Conservation (phyloP, 306 rosid genomes). For the Dalbergia cultrata region DNA sequence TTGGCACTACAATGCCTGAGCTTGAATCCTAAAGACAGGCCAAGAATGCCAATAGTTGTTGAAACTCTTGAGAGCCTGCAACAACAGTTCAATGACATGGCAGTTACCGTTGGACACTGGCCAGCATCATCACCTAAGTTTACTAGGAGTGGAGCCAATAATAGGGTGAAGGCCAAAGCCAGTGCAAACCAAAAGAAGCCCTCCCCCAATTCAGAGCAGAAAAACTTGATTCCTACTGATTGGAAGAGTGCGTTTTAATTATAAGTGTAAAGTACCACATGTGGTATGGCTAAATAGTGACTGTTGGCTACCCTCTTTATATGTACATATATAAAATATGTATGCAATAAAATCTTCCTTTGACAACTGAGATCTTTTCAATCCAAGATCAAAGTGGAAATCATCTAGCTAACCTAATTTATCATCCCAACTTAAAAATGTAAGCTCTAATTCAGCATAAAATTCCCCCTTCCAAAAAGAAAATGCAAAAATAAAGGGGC, state of each 20-base stretch:
- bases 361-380: constrained; percentile 6
- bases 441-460: too few species aligned
- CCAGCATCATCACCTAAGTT: constrained; percentile 66
- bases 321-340: constrained; percentile 44
- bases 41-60: constrained; percentile 78
- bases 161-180: constrained; percentile 54
- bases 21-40: constrained; percentile 88
- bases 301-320: constrained; percentile 31
- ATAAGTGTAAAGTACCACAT: constrained; percentile 36
- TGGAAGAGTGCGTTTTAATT: constrained; percentile 31
- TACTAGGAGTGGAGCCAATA: constrained; percentile 61
- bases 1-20: constrained; percentile 77
- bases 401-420: too few species aligned
- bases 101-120: constrained; percentile 86
- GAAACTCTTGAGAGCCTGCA: constrained; percentile 80
- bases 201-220: constrained; percentile 48
- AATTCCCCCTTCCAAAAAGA: too few species aligned
- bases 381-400: not conserved
- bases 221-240: constrained; percentile 48
- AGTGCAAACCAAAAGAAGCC: constrained; percentile 57
- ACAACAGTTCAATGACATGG: constrained; percentile 82
- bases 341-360: constrained; percentile 39
- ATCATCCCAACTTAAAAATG: too few species aligned
- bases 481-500: too few species aligned
- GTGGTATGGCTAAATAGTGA: not conserved